phyloP scores from a whole-genome alignment of 305 asterid species.

The Fraxinus sp. region DNA sequence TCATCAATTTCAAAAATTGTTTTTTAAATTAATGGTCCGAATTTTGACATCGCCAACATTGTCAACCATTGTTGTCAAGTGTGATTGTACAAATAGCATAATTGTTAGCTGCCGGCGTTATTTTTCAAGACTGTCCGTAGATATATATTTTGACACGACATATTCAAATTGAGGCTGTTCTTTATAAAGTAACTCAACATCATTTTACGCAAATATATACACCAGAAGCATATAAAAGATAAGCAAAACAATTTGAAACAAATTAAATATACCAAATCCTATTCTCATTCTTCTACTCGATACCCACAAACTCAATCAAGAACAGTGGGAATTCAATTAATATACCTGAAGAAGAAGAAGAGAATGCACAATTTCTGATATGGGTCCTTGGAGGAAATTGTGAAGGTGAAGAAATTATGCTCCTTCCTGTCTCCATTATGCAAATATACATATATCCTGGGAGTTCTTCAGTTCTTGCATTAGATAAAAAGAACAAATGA shows the following conservation, averaged over 20 bases:
- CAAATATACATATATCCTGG: neutral
- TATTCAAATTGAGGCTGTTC: neutral
- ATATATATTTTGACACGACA: neutral
- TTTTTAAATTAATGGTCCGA: no score
- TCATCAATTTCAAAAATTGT: no score
- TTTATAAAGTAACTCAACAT: neutral
- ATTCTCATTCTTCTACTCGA: conserved; percentile 1
- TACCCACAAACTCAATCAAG: neutral
- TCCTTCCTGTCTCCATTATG: conserved; percentile 72
- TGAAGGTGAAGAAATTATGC: conserved; percentile 63
- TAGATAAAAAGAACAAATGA: neutral
- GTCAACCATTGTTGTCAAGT: no score
- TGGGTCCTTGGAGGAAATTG: conserved; percentile 54
- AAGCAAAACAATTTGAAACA: neutral
- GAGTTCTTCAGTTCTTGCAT: neutral
- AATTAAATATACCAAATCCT: conserved; percentile 6
- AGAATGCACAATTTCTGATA: conserved; percentile 41
- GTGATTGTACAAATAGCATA: no score
- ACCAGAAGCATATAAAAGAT: neutral
- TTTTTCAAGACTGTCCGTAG: neutral
- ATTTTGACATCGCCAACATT: no score
- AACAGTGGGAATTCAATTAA: neutral
- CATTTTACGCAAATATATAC: neutral
- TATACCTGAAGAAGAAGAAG: conserved; percentile 43
- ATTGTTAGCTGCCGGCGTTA: neutral